Evolutionary conservation across 495 filamentous ascomycete genomes (phyloP), one percentile per base, ranked within the genome.

Genomic region (Hypomontagnella submonticulosa): DNA sequence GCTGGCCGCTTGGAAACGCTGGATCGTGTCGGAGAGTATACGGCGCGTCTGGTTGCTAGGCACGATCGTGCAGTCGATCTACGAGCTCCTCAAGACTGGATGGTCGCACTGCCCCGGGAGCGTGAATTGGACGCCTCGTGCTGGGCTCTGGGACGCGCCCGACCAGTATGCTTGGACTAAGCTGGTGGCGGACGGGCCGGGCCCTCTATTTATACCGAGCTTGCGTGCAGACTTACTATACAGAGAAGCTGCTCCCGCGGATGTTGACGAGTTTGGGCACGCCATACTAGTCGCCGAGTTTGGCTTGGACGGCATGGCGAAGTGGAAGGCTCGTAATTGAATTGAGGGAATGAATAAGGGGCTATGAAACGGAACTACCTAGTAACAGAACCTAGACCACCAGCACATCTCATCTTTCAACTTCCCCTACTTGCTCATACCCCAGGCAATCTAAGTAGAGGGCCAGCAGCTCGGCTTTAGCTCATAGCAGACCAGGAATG

Each of bases 121-220:
- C 23, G 49, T 66, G 19, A 54, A 66, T 11, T 71, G 73, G 32
- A 70, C 66, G 3, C 59, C 66, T 11, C 49, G 63, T n/a, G 42
- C 37, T 4, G 69, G 74, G 13, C 16, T 75, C 41, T 76, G 74
- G 75, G 74, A 77, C n/a, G 75, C 74, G 2, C 7, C 41, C 13
- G 59, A 58, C 13, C 59, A 61, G 32, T 48, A 32, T 23, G 48
- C 48, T 36, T 77, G 75, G 73, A 23, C 44, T 8, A 48, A 67
- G 27, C 32, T 69, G 11, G 53, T 57, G 11, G 27, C 27, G 15
- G 23, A 3, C 19, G 42, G 53, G 0, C 23, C 41, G 16, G 53
- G 53, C 15, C 53, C 53, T 4, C 4, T 57, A 27, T 57, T 57
- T 16, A 42, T 57, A 23, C 53, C 53, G 4, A 57, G 53, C 32